phyloP scores from a whole-genome alignment of 345 rosid genomes.

The Ceriops zippeliana region DNA sequence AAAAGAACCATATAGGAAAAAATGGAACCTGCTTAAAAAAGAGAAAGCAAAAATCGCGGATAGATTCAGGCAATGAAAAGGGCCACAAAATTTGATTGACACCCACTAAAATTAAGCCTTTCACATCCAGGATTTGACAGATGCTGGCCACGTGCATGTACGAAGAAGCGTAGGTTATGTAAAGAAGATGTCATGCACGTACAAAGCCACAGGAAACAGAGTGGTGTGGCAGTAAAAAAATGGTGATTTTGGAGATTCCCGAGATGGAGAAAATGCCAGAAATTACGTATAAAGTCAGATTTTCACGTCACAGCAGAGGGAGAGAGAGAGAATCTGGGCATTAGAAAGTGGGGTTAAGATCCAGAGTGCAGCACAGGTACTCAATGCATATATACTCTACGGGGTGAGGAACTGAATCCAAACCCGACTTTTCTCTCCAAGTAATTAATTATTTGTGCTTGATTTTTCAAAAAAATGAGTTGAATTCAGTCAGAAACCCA shows the following conservation, averaged over 20 bases:
- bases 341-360: background rate
- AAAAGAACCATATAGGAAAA: background rate
- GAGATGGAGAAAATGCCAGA: conserved; percentile 5
- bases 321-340: background rate
- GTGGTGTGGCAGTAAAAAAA: background rate
- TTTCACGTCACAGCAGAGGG: background rate
- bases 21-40: background rate
- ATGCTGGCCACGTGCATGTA: background rate
- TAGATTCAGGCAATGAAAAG: background rate
- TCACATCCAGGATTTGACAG: conserved; percentile 2
- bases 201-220: background rate
- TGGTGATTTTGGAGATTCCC: conserved; percentile 8
- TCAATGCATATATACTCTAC: too few relatives aligned
- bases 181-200: background rate
- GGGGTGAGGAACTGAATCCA: too few relatives aligned
- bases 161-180: background rate
- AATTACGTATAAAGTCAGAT: conserved; percentile 6
- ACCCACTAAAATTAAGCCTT: conserved; percentile 12
- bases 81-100: conserved; percentile 10
- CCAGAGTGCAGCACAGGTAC: background rate
- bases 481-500: too few relatives aligned
- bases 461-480: too few relatives aligned
- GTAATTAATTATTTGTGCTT: too few relatives aligned
- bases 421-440: too few relatives aligned
- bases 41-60: conserved; percentile 6